Conservation (phyloP, 768 basidiomycete species). For the Leccinum pellstonianum region DNA sequence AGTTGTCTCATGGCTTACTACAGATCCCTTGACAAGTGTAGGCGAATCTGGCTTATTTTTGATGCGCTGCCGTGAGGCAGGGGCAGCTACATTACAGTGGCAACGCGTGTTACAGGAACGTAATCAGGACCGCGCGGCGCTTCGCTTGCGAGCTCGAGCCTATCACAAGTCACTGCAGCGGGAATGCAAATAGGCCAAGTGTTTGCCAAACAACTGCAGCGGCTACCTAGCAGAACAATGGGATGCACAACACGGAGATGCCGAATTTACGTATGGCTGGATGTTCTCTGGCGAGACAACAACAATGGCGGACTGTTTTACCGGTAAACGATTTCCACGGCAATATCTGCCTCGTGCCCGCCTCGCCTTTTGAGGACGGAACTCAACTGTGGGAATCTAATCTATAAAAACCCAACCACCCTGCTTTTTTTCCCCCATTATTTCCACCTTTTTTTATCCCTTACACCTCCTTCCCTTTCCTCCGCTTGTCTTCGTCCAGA, state of each 20-base stretch:
- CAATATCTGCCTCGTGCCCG: conserved; percentile 49
- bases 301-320: conserved; percentile 15
- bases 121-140: neutral
- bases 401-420: conserved; percentile 47
- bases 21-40: conserved; percentile 10
- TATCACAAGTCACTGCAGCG: neutral
- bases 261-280: conserved; percentile 13
- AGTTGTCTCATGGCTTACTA: conserved; percentile 4
- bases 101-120: conserved; percentile 14
- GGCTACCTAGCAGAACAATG: conserved; percentile 2
- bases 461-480: conserved; percentile 20
- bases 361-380: conserved; percentile 38
- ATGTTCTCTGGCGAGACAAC: conserved; percentile 14
- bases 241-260: neutral
- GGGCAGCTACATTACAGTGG: neutral
- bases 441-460: conserved; percentile 29
- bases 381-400: conserved; percentile 37
- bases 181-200: conserved; percentile 5
- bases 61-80: conserved; percentile 12
- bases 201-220: conserved; percentile 5
- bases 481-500: conserved; percentile 29
- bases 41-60: conserved; percentile 15
- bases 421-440: conserved; percentile 24
- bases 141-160: conserved; percentile 1
- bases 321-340: conserved; percentile 20